Percentiles rank a stretch among this genome's conserved stretches.
These are phyloP conservation scores for Schrenkiella parvula DNA, from an alignment of 345 rosid genomes.

Conservation along the genomic window DNA sequence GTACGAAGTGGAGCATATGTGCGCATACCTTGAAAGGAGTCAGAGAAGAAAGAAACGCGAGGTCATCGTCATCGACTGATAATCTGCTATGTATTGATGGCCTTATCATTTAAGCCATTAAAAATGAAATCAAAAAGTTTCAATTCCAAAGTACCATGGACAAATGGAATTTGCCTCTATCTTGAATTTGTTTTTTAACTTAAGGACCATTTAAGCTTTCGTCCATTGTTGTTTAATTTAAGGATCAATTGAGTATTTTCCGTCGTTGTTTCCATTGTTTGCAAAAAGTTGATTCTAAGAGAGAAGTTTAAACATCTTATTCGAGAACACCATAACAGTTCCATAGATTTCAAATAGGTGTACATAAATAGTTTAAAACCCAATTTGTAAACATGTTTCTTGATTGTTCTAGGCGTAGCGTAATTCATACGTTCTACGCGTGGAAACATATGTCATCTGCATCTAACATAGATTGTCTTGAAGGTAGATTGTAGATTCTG, in stretches of 20 bases:
- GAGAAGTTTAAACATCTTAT: not conserved
- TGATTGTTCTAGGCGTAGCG: not conserved
- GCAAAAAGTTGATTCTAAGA: not conserved
- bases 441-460: not conserved
- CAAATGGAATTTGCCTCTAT: not conserved
- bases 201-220: not conserved
- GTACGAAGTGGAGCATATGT: not conserved
- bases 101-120: not conserved
- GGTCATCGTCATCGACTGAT: not conserved
- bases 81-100: not conserved
- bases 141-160: not conserved
- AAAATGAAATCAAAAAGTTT: not conserved
- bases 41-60: not conserved
- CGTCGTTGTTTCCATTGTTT: not conserved
- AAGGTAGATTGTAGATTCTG: not conserved
- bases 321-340: not conserved
- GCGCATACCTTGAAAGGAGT: not conserved
- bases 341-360: not conserved
- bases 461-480: not conserved
- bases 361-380: not conserved
- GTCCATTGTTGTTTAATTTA: not conserved
- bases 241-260: not conserved
- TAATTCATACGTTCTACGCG: not conserved
- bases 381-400: not conserved
- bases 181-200: not conserved